These are phyloP conservation scores for Yamadazyma conglobata DNA, from an alignment of 1,139 yeast species.

Conservation along the genomic window DNA sequence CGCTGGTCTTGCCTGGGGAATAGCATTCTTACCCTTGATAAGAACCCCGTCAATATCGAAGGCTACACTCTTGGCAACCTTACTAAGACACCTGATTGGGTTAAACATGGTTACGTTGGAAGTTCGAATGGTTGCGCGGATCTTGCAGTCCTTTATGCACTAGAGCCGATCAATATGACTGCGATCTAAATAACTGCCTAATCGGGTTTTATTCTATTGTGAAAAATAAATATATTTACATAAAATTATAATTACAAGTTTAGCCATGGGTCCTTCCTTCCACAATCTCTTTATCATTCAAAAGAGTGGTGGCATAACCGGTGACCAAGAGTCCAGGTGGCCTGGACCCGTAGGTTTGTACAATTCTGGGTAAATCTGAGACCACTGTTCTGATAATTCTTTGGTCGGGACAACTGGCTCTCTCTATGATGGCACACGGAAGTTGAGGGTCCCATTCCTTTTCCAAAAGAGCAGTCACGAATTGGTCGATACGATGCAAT, in stretches of 20 bases:
- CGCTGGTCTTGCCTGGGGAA: constrained; percentile 67
- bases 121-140: no score
- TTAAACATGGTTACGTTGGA: no score
- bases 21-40: constrained; percentile 67
- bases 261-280: no score
- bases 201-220: no score
- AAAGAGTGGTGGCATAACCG: constrained; percentile 51
- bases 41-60: constrained; percentile 85
- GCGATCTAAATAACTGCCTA: no score
- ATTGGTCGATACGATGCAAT: constrained; percentile 71
- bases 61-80: constrained; percentile 18
- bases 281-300: constrained; percentile 4
- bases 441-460: constrained; percentile 66
- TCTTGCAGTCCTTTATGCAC: no score
- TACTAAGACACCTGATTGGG: constrained; percentile 1
- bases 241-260: no score
- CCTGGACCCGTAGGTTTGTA: constrained; percentile 78
- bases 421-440: constrained; percentile 84
- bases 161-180: no score
- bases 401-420: constrained; percentile 94
- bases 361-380: constrained; percentile 63
- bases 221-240: no score
- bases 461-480: constrained; percentile 54
- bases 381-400: constrained; percentile 75
- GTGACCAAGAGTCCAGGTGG: constrained; percentile 91